Conservation (phyloP, 805 yeast species). For the Wickerhamiella slavikovae region DNA sequence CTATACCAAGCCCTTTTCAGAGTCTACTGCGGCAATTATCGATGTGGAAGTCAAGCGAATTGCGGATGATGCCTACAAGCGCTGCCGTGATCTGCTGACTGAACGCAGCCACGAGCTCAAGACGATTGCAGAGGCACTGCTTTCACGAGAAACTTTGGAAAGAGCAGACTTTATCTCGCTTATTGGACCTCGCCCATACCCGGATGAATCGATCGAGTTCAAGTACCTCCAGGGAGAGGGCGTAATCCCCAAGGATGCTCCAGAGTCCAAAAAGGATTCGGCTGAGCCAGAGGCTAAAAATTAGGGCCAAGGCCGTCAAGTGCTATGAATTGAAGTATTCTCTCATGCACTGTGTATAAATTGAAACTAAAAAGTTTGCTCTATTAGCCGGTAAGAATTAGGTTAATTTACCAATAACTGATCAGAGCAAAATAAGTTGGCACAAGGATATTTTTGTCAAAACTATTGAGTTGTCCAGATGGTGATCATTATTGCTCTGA, state of each 20-base stretch:
- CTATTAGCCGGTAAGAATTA: no score
- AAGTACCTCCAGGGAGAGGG: slow-evolving; percentile 14
- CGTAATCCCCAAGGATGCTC: slow-evolving; percentile 3
- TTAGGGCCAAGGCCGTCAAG: no score
- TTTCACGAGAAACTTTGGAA: slow-evolving; percentile 73
- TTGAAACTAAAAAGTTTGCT: no score
- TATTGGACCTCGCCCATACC: slow-evolving; percentile 81
- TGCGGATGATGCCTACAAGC: slow-evolving; percentile 50
- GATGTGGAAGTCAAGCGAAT: slow-evolving; percentile 70
- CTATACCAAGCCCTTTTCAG: slow-evolving; percentile 74
- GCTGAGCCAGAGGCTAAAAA: no score
- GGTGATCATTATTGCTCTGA: no score
- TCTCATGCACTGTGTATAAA: no score
- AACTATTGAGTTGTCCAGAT: no score
- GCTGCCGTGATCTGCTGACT: slow-evolving; percentile 45
- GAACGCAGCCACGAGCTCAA: slow-evolving; percentile 62
- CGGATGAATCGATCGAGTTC: slow-evolving; percentile 13
- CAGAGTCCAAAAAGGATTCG: no score
- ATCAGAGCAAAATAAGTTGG: no score
- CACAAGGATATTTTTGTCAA: no score
- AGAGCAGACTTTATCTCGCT: slow-evolving; percentile 84
- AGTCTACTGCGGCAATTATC: slow-evolving; percentile 59
- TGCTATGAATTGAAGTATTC: no score
- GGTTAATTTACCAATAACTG: no score
- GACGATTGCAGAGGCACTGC: slow-evolving; percentile 68